Evolutionary conservation across 2,329 filamentous ascomycete species (phyloP), one percentile per base, ranked within the genome.

Genomic region (Cladosporium velox): DNA sequence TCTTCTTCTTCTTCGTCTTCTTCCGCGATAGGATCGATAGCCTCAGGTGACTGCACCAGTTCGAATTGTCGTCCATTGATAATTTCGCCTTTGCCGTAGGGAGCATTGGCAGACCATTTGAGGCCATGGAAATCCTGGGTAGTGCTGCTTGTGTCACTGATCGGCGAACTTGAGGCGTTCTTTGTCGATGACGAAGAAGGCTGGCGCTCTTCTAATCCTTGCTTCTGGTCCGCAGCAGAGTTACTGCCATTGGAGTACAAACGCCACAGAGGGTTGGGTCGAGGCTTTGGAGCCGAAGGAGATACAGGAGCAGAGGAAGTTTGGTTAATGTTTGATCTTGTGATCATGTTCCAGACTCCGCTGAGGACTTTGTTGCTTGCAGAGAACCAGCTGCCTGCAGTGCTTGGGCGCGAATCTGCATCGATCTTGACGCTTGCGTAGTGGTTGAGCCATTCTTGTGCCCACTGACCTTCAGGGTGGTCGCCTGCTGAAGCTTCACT

Each of bases 381-480:
- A 15, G 44, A 28, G 14, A 64, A 21, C 61, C 61, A 64, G 34
- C 51, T 64, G 24, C 51, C 21, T 26, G 51, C 51, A 21, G 49
- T 64, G 26, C 34, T 32, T 30, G 51, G 61, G 14, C 61, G 51
- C 12, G 61, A 64, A 26, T 57, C 32, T 26, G 21, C 21, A 24
- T 21, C 49, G 5, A 59, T 44, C 1, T 28, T 59, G 35, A 64
- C 24, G 14, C 61, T 64, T 41, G 55, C 21, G n/a, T 64, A 64
- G 24, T 38, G 61, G 26, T 64, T 64, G 5, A 64, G 34, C 49
- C 61, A 64, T 64, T 64, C 35, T 44, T 57, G 61, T 11, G 61
- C 61, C 61, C 49, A 57, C 24, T 64, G 61, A 3, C 61, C 61
- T 57, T 64, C 61, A 2, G 51, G 38, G 18, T 64, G 47, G 21